Evolutionary conservation across 305 asterid species (phyloP), one percentile per base, ranked within the genome.

Genomic region (Plantago rigida): DNA sequence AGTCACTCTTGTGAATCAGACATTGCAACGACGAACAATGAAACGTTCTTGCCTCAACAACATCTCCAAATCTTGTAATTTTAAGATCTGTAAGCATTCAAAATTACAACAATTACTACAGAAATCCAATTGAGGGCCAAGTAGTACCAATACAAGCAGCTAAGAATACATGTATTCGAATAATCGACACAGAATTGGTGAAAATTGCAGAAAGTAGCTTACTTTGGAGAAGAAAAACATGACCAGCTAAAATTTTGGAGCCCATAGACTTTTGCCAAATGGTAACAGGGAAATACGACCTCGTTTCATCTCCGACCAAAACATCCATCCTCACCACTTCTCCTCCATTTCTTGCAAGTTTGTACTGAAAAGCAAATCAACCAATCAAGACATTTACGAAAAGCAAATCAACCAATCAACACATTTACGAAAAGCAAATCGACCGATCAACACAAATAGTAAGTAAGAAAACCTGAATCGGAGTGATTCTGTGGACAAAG

Each of bases 181-280:
- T 17, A 54, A 0, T 5, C 24, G 2, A 1, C 13, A 9, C 28
- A 39, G 2, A 19, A 57, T 49, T 9, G 9, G 14, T 56, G 19
- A 13, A n/a, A 62, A 48, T 39, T 19, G 47, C 13, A 51, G 13
- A 31, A 69, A 47, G 48, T 12, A 70, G 41, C 84, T 15, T 86
- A 86, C 95, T 83, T 71, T 82, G 89, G 49, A 83, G 85, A 66
- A 86, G 75, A 77, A 73, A 71, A 64, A 86, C 79, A 77, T 72
- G 78, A 3, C 84, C 87, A 56, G 83, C 84, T 55, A 71, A 69
- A 64, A 86, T 63, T 58, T 69, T 74, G 62, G 87, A 74, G 29
- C 80, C 76, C 80, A 83, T 75, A 66, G 75, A 78, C 76, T 77
- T 84, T 41, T 81, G 83, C 95, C 91, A 81, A 65, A 86, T 80